phyloP scores from a whole-genome alignment of 441 rosid genomes.

The Gossypium schwendimanii region DNA sequence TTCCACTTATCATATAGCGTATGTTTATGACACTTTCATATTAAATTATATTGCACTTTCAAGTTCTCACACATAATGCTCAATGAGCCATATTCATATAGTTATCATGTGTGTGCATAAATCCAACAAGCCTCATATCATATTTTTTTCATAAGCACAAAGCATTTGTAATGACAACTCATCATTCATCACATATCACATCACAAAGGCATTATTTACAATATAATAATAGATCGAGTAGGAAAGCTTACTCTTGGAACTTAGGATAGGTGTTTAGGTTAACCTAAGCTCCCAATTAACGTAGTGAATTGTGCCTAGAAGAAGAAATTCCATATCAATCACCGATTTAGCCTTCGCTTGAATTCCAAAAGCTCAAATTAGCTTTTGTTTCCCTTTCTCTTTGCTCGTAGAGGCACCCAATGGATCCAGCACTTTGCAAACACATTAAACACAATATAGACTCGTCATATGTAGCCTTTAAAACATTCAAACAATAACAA shows the following conservation, averaged over 20 bases:
- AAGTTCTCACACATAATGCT: background rate
- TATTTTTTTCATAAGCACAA: background rate
- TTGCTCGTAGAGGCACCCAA: background rate
- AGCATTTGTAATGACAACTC: background rate
- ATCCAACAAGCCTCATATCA: background rate
- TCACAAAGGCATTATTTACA: background rate
- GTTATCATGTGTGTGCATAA: background rate
- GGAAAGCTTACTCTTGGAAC: background rate
- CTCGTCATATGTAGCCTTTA: background rate
- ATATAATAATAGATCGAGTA: background rate
- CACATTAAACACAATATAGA: background rate
- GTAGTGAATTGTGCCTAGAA: background rate
- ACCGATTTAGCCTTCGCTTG: background rate
- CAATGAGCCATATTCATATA: background rate
- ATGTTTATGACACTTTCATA: background rate
- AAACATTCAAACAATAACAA: background rate
- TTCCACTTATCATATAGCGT: background rate
- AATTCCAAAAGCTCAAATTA: background rate
- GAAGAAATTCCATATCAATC: background rate
- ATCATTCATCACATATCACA: background rate
- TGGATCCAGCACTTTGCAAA: background rate
- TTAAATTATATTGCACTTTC: background rate
- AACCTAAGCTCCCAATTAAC: background rate
- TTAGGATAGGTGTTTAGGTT: background rate
- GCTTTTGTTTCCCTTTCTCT: background rate